Evolutionary conservation across 495 filamentous ascomycete genomes (phyloP).

Genomic region (Saxispiralis lemnorum): DNA sequence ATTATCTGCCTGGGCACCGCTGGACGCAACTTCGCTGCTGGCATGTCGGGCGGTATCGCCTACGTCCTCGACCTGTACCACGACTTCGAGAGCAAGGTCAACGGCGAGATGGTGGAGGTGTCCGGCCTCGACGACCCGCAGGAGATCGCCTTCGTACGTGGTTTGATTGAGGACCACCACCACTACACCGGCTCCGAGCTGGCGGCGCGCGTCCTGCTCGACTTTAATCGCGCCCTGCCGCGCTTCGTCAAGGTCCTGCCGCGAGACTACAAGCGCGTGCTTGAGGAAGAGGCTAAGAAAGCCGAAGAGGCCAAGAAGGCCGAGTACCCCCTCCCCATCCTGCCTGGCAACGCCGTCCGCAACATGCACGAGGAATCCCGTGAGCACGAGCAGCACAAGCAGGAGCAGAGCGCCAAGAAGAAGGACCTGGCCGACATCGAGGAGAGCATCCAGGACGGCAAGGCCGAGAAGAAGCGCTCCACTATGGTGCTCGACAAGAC

Average conservation of each 20-base stretch:
- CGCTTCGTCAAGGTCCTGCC: conserved; percentile 91
- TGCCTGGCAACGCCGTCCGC: conserved; percentile 41
- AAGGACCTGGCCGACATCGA: conserved; percentile 84
- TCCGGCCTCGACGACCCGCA: conserved; percentile 70
- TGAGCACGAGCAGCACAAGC: conserved; percentile 43
- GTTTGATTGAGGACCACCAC: conserved; percentile 93
- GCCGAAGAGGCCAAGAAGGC: conserved; percentile 67
- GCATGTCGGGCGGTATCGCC: conserved; percentile 98
- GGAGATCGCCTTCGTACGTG: conserved; percentile 86
- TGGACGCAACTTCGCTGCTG: conserved; percentile 97
- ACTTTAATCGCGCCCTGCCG: conserved; percentile 84
- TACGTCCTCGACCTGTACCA: conserved; percentile 86
- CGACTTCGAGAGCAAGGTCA: conserved; percentile 89
- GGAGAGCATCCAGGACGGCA: conserved; percentile 71
- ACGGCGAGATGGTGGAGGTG: conserved; percentile 96
- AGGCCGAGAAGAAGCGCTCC: conserved; percentile 83
- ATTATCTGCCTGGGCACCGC: conserved; percentile 77
- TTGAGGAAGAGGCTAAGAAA: conserved; percentile 72
- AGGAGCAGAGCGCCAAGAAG: conserved; percentile 31
- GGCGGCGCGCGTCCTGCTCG: conserved; percentile 85
- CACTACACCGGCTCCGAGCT: conserved; percentile 98
- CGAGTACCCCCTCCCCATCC: conserved; percentile 65
- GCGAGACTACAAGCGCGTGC: conserved; percentile 91
- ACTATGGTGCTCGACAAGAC: conserved; percentile 95
- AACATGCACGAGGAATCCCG: conserved; percentile 36